Percentiles rank a stretch among this genome's conserved stretches.
Conservation (phyloP, 331 rosid species). For the Rhamnella rubrinervis region DNA sequence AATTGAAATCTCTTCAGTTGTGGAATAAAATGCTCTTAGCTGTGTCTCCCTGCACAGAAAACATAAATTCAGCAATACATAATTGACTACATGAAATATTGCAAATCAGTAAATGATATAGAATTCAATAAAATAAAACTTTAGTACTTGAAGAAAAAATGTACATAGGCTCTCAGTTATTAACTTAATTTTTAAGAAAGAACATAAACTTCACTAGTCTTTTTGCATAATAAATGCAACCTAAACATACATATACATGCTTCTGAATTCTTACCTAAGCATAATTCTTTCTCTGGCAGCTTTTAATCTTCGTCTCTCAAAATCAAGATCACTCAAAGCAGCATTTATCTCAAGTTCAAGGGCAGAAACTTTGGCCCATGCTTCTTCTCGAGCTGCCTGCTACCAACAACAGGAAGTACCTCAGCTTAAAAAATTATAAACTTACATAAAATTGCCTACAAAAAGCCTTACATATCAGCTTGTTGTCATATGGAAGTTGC, state of each 20-base stretch:
- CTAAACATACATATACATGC: slow-evolving; percentile 11
- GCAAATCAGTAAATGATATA: no score
- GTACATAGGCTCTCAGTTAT: no score
- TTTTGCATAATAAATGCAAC: no score
- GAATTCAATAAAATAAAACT: no score
- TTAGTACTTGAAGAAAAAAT: no score
- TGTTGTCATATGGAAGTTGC: not conserved
- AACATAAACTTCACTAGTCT: no score
- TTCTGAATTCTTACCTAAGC: slow-evolving; percentile 61
- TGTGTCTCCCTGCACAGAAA: slow-evolving; percentile 79
- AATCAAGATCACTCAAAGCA: slow-evolving; percentile 78
- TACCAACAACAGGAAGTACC: slow-evolving; percentile 52
- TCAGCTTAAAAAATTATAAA: slow-evolving; percentile 44
- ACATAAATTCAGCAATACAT: slow-evolving; percentile 8
- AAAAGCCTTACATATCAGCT: not conserved
- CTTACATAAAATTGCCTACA: not conserved
- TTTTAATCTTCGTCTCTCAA: slow-evolving; percentile 66
- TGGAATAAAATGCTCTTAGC: slow-evolving; percentile 90
- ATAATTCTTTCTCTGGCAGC: slow-evolving; percentile 83
- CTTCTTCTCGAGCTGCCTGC: slow-evolving; percentile 96
- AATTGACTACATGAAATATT: not conserved
- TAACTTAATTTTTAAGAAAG: no score
- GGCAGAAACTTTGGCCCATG: slow-evolving; percentile 81
- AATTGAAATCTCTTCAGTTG: slow-evolving; percentile 83
- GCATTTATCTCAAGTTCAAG: slow-evolving; percentile 87